A percentile compares a stretch with the other conserved stretches of the same genome.
These are phyloP conservation scores for Dendrobium nobile DNA, from an alignment of 106 monocot species.

Conservation along the genomic window DNA sequence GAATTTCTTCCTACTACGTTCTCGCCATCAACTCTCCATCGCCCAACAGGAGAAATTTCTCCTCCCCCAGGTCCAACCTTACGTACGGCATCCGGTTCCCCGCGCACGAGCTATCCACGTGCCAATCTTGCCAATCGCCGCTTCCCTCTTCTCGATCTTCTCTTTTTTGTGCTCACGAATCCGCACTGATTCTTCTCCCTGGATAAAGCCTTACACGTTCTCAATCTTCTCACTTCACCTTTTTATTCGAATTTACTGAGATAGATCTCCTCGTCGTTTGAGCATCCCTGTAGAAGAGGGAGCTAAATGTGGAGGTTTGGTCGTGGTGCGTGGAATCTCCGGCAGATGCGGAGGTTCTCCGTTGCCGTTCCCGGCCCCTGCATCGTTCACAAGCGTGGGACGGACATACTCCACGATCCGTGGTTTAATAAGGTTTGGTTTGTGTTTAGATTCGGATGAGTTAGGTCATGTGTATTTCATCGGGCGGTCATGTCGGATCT, in stretches of 20 bases:
- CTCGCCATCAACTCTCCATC: no score
- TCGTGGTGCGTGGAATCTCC: slow-evolving; percentile 34
- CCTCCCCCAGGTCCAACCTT: not conserved
- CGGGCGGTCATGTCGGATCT: not conserved
- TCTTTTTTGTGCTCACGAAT: not conserved
- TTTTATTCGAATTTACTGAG: not conserved
- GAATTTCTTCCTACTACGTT: no score
- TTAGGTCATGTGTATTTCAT: not conserved
- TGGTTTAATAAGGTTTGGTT: slow-evolving; percentile 85
- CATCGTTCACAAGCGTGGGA: slow-evolving; percentile 96
- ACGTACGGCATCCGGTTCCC: slow-evolving; percentile 1
- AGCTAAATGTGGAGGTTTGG: slow-evolving; percentile 53
- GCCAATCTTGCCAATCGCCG: not conserved
- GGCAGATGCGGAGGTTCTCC: slow-evolving; percentile 52
- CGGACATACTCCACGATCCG: slow-evolving; percentile 96
- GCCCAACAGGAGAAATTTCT: not conserved
- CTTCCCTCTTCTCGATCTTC: not conserved
- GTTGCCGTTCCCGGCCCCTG: slow-evolving; percentile 65
- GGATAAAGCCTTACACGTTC: not conserved
- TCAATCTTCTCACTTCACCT: not conserved
- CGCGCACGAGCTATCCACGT: not conserved
- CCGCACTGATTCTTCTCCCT: not conserved
- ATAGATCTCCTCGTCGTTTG: not conserved
- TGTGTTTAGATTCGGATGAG: not conserved
- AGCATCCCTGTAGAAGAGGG: not conserved